Base-by-base conservation (phyloP, 495 filamentous ascomycete genomes). In the Hypoxylon fuscum region DNA sequence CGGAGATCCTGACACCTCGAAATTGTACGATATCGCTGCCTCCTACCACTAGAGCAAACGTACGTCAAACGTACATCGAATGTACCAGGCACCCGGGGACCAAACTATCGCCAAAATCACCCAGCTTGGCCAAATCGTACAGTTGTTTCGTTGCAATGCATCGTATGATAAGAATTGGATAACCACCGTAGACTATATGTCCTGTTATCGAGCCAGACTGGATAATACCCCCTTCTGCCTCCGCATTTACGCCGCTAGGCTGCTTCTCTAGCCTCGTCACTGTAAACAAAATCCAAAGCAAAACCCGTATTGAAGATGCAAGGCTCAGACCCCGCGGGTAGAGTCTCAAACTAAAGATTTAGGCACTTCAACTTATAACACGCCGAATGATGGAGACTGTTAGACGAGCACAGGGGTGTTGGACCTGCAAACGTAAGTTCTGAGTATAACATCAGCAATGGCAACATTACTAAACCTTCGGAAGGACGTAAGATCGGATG, bases 401-500 rank as follows among this genome's bases (percentile, higher is more conserved):
- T 56, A 69, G 61, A 63, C 66, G 69, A 55, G 62, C 67, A 44
- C 70, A 74, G 53, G 72, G 72, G 51, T 74, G 72, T 20, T 74
- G 72, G 72, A 74, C 72, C 11, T 74, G 72, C 59, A 74, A 72
- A 69, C 65, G 72, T 74, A 63, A 71, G 70, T 70, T 40, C 35
- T 15, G 56, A 48, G 45, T 66, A 61, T 66, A 66, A 66, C 63
- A 66, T 66, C 63, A 66, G 63, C 60, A 58, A 31, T 56, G 51
- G 17, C 41, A 37, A 52, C 40, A 56, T 53, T 57, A 66, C 56
- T 57, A 66, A 66, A 47, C 45, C 38, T 41, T 35, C 17, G 32
- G 51, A 69, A 74, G 72, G 66, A 32, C 72, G 72, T 55, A 74
- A 74, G 62, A 74, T 74, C 49, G 72, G 72, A 46, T 77, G 74